Percentiles rank a stretch among this genome's conserved stretches.
These are phyloP conservation scores for Pseudogymnoascus sp. DNA, from an alignment of 2,329 filamentous ascomycete genomes.

Conservation along the genomic window DNA sequence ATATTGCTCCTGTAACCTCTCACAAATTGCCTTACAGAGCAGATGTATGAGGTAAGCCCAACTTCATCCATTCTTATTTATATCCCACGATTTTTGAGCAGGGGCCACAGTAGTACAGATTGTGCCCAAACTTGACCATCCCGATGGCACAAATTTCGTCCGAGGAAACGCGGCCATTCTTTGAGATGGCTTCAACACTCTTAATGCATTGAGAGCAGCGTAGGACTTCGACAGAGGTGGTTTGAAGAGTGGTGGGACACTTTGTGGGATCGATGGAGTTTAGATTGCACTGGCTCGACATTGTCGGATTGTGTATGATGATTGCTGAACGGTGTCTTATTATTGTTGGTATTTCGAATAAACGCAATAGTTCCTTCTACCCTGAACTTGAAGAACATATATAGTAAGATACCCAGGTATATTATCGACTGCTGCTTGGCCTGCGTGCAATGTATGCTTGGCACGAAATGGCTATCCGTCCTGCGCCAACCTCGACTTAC, in stretches of 20 bases:
- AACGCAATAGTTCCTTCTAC: no score
- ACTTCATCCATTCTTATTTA: conserved; percentile 41
- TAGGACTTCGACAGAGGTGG: conserved; percentile 44
- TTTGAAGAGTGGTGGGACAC: background rate
- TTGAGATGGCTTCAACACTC: conserved; percentile 50
- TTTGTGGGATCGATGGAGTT: background rate
- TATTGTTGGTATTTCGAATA: background rate
- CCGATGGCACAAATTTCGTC: conserved; percentile 51
- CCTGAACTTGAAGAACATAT: background rate
- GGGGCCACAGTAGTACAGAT: conserved; percentile 58
- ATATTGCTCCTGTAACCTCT: background rate
- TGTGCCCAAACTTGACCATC: conserved; percentile 58
- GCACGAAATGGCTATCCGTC: no score
- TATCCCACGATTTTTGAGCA: conserved; percentile 59
- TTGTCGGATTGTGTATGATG: background rate
- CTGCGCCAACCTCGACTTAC: no score
- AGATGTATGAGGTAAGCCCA: background rate
- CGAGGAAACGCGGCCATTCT: conserved; percentile 29
- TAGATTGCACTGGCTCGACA: background rate
- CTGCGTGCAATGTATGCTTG: no score
- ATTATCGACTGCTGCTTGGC: no score
- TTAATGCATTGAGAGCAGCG: conserved; percentile 56
- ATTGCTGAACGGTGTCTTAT: background rate
- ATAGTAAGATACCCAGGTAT: no score
- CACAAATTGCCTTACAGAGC: no score